Evolutionary conservation across 2,329 filamentous ascomycete genomes (phyloP).

Genomic region (Mycosphaerella sp.): DNA sequence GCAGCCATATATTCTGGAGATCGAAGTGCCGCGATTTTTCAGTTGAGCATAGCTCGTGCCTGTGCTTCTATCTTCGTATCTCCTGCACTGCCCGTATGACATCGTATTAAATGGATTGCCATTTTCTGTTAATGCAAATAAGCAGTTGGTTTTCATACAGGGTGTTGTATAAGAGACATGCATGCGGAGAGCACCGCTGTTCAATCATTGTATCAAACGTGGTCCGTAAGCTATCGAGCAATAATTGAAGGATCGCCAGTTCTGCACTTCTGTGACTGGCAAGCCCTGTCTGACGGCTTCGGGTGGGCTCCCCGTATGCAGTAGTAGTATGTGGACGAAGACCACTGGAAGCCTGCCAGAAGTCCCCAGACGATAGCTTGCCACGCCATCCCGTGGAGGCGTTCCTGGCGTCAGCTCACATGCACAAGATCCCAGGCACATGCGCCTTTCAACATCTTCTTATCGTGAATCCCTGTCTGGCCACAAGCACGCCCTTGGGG

Average conservation of each 20-base stretch:
- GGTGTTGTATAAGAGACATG: no score
- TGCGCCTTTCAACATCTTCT: background rate
- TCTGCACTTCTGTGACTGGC: no score
- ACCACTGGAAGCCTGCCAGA: background rate
- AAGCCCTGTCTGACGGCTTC: no score
- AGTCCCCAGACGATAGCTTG: background rate
- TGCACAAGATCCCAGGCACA: background rate
- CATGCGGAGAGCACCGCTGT: no score
- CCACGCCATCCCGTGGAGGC: background rate
- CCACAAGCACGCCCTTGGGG: background rate
- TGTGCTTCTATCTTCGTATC: background rate
- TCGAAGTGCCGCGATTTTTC: background rate
- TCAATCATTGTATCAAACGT: no score
- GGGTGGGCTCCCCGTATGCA: no score
- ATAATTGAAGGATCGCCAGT: no score
- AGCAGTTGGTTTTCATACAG: no score
- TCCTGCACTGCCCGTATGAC: background rate
- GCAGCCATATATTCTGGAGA: background rate
- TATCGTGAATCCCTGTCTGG: background rate
- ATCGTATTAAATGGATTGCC: no score
- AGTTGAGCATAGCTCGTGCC: background rate
- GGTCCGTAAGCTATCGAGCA: no score
- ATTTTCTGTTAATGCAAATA: no score
- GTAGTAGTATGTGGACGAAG: background rate
- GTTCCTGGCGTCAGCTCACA: constrained; percentile 1